phyloP scores from a whole-genome alignment of 208 protist genomes.

The Angomonas ambiguus region DNA sequence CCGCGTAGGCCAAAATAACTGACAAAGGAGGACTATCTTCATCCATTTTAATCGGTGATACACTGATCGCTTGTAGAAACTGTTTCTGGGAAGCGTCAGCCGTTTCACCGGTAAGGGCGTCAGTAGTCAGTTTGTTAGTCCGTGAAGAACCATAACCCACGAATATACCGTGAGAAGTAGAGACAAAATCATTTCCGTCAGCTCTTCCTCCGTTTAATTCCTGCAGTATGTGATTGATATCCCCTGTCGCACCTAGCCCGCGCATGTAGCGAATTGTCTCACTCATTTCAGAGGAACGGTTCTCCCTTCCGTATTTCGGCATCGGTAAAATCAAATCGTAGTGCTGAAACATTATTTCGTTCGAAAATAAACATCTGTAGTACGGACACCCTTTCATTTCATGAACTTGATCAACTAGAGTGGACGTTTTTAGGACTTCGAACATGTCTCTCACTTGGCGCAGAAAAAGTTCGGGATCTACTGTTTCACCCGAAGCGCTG shows the following conservation, averaged over 20 bases:
- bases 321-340: constrained; percentile 80
- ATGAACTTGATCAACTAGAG: constrained; percentile 70
- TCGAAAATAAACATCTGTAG: constrained; percentile 74
- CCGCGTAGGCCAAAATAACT: constrained; percentile 70
- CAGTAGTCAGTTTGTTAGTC: constrained; percentile 67
- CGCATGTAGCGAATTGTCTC: constrained; percentile 88
- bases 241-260: constrained; percentile 60
- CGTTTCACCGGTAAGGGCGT: constrained; percentile 30
- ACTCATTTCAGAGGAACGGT: constrained; percentile 70
- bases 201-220: constrained; percentile 62
- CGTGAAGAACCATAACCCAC: constrained; percentile 70
- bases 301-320: constrained; percentile 79
- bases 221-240: constrained; percentile 77
- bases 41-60: constrained; percentile 67
- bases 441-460: constrained; percentile 65
- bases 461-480: constrained; percentile 71
- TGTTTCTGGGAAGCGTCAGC: constrained; percentile 10
- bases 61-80: constrained; percentile 38
- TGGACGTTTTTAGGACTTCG: constrained; percentile 47
- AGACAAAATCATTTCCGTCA: constrained; percentile 70
- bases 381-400: constrained; percentile 83
- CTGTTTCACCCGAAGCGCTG: constrained; percentile 52
- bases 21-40: constrained; percentile 73
- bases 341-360: constrained; percentile 78
- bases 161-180: constrained; percentile 64